Evolutionary conservation across 495 filamentous ascomycete species (phyloP), one percentile per base, ranked within the genome.

Genomic region (Podospora didyma): DNA sequence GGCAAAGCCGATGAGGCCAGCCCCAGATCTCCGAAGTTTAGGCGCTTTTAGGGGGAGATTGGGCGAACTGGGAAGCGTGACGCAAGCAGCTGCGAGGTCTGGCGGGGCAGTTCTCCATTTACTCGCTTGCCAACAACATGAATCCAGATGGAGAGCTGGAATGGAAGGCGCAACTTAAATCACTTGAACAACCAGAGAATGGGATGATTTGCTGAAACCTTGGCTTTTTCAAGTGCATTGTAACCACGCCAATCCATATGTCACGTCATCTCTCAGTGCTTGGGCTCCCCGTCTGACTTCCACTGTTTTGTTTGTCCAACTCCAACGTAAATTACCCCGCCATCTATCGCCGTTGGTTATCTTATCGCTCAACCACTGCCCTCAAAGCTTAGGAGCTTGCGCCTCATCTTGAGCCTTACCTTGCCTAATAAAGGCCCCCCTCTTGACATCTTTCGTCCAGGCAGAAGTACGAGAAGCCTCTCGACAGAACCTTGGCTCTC

Each of bases 291-390:
- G 26, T 31, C 26, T 31, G 26, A 31, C 26, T n/a, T n/a, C n/a
- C n/a, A 47, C 1, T 24, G 53, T 23, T 49, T 37, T n/a, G 21
- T 56, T 19, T 49, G 49, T 41, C 42, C 21, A 11, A 41, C 20
- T 42, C 6, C 16, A 10, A 24, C 20, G 37, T n/a, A 44, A 53
- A 44, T 46, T 54, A 53, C 51, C 45, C 47, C 58, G 51, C 52
- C 41, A 51, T 49, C 37, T 7, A 24, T 22, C 23, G 35, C 34
- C 28, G 23, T 35, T 31, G 12, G 51, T 51, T 54, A 51, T 54
- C 57, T 50, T 54, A 59, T 54, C 57, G 57, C 46, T 35, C 51
- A 54, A 53, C 50, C 35, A 41, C 49, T 21, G 19, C 45, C 45
- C 22, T 7, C 7, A 7, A 14, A 42, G n/a, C 24, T 34, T 19